Evolutionary conservation across 208 protist genomes (phyloP).

Genomic region (Leishmania martiniquensis): DNA sequence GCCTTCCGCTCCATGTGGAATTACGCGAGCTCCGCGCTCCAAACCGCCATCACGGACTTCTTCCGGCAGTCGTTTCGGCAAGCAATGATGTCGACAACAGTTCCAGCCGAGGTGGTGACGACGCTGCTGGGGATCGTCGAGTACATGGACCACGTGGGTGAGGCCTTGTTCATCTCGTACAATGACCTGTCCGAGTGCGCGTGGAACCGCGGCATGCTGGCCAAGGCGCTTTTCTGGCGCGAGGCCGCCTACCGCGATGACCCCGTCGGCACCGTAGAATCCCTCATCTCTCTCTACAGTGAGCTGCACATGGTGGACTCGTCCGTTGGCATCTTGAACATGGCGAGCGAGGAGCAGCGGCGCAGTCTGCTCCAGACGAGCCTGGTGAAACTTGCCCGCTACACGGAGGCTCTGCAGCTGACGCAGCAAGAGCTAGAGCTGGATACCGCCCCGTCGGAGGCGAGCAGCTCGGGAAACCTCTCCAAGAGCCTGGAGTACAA

Average conservation of each 20-base stretch:
- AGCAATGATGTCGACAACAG: constrained; percentile 53
- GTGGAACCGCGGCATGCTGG: constrained; percentile 87
- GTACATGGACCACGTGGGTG: constrained; percentile 88
- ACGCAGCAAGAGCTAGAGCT: constrained; percentile 68
- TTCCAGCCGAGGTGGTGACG: constrained; percentile 78
- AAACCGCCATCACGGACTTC: constrained; percentile 63
- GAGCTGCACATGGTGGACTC: constrained; percentile 82
- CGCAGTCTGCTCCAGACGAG: constrained; percentile 75
- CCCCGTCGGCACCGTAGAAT: constrained; percentile 63
- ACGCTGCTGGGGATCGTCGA: constrained; percentile 75
- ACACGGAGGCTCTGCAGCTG: constrained; percentile 69
- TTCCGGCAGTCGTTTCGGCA: constrained; percentile 65
- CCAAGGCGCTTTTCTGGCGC: constrained; percentile 88
- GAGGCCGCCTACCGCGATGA: constrained; percentile 84
- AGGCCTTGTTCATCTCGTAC: constrained; percentile 65
- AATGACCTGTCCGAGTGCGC: constrained; percentile 78
- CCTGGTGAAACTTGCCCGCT: constrained; percentile 81
- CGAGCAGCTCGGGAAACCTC: constrained; percentile 42
- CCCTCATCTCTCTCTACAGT: constrained; percentile 82
- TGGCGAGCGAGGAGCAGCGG: constrained; percentile 63
- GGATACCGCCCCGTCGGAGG: constrained; percentile 45
- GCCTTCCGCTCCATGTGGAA: constrained; percentile 84
- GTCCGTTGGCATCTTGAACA: constrained; percentile 77
- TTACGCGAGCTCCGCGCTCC: constrained; percentile 64
- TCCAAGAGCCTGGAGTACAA: constrained; percentile 21